phyloP scores from a whole-genome alignment of 192 early-diverging fungal species.

The Diversispora eburnea region DNA sequence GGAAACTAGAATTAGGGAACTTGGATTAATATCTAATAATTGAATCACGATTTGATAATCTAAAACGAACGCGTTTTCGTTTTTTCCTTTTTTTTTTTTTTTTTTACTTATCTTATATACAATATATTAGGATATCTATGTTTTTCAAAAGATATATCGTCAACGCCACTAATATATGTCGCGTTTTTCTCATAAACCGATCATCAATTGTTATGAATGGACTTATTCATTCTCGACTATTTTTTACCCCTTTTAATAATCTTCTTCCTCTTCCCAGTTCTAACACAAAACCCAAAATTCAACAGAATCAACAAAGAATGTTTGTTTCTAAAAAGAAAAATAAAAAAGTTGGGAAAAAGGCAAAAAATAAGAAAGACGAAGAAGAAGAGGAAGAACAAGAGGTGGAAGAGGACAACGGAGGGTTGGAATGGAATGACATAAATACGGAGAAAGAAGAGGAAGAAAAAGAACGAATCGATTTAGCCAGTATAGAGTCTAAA shows the following conservation, averaged over 20 bases:
- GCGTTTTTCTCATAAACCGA: too few relatives aligned
- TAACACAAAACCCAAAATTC: background rate
- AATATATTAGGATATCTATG: too few relatives aligned
- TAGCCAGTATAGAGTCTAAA: conserved; percentile 52
- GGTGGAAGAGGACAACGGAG: conserved; percentile 33
- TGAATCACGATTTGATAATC: too few relatives aligned
- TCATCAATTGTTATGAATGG: too few relatives aligned
- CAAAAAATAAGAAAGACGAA: background rate
- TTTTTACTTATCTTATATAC: too few relatives aligned
- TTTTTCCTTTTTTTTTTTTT: too few relatives aligned
- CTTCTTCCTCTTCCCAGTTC: background rate
- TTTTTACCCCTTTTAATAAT: background rate
- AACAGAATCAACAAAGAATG: background rate
- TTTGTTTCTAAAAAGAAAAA: conserved; percentile 18
- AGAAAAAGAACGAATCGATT: conserved; percentile 51
- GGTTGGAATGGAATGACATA: conserved; percentile 15
- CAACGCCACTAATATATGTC: too few relatives aligned
- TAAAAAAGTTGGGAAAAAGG: background rate
- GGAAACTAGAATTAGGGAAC: too few relatives aligned
- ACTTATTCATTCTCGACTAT: too few relatives aligned
- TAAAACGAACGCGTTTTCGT: too few relatives aligned
- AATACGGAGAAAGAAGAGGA: background rate
- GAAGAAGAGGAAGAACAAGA: conserved; percentile 5
- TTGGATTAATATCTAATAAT: too few relatives aligned
- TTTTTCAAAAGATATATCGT: too few relatives aligned